A percentile compares a stretch with the other conserved stretches of the same genome.
phyloP scores from a whole-genome alignment of 2,329 filamentous ascomycete species.

The Aspergillus sp. region DNA sequence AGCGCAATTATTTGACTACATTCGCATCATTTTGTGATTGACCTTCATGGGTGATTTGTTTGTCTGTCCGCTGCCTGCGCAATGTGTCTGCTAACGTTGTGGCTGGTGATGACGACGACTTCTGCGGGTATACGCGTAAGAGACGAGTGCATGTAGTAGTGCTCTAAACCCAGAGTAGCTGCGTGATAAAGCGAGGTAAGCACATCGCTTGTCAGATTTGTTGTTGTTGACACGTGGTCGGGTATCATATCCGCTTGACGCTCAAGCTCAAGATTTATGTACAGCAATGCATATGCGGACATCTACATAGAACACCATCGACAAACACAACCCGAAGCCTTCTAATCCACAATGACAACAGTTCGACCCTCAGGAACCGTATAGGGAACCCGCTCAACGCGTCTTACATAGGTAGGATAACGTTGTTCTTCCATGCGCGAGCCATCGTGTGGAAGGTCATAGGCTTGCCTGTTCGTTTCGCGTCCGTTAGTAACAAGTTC shows the following conservation, averaged over 20 bases:
- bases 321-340: not conserved
- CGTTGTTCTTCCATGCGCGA: constrained; percentile 25
- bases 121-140: too few species aligned
- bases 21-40: too few species aligned
- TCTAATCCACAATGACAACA: constrained; percentile 34
- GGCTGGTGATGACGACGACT: too few species aligned
- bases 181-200: not conserved
- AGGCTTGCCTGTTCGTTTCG: constrained; percentile 16
- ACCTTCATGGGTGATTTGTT: too few species aligned
- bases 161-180: not conserved
- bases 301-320: constrained; percentile 10
- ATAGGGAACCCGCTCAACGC: constrained; percentile 24
- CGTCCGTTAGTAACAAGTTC: constrained; percentile 13
- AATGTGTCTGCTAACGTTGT: too few species aligned
- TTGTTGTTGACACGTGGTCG: constrained; percentile 2
- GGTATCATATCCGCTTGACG: constrained; percentile 12
- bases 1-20: too few species aligned
- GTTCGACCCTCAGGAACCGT: constrained; percentile 24
- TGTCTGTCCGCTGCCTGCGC: too few species aligned
- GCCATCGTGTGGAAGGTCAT: constrained; percentile 16
- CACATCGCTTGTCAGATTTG: not conserved
- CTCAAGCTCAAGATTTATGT: not conserved
- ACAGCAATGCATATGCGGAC: not conserved
- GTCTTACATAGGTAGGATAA: constrained; percentile 27
- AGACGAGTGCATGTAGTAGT: not conserved